Evolutionary conservation across 805 yeast genomes (phyloP).

Genomic region (Zygosaccharomyces siamensis): DNA sequence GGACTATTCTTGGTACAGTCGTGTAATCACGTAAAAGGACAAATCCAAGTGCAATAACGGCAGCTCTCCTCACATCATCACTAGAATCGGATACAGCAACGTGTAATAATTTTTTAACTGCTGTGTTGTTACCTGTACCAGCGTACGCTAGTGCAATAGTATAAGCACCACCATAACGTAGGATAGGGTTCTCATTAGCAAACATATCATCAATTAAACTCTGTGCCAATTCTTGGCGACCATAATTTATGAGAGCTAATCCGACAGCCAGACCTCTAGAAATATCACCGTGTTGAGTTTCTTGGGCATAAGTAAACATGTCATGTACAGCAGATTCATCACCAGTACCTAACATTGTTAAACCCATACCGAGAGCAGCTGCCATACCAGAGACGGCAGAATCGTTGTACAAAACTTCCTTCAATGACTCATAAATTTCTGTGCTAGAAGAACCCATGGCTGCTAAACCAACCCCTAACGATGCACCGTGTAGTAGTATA

Average conservation of each 20-base stretch:
- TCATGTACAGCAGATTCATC: slow-evolving; percentile 62
- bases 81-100: slow-evolving; percentile 94
- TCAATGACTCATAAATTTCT: slow-evolving; percentile 72
- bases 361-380: slow-evolving; percentile 93
- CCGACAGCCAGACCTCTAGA: slow-evolving; percentile 91
- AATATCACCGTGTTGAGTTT: slow-evolving; percentile 93
- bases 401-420: slow-evolving; percentile 79
- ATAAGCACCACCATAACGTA: slow-evolving; percentile 95
- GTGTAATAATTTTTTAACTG: slow-evolving; percentile 81
- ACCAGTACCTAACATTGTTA: slow-evolving; percentile 91
- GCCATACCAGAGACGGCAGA: slow-evolving; percentile 95
- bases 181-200: slow-evolving; percentile 69
- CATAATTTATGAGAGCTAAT: slow-evolving; percentile 79
- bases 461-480: slow-evolving; percentile 91
- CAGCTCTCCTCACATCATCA: slow-evolving; percentile 94
- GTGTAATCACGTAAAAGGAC: slow-evolving; percentile 84
- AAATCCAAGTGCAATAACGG: slow-evolving; percentile 89
- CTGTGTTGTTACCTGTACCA: slow-evolving; percentile 88
- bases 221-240: slow-evolving; percentile 79
- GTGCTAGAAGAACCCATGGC: slow-evolving; percentile 87
- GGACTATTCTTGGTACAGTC: slow-evolving; percentile 93
- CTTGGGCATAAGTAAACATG: slow-evolving; percentile 87
- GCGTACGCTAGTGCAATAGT: slow-evolving; percentile 94
- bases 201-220: slow-evolving; percentile 58
- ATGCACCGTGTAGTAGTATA: slow-evolving; percentile 90